Base-by-base conservation (phyloP, 176 grass and related monocot species). In the Oryza coarctata region DNA sequence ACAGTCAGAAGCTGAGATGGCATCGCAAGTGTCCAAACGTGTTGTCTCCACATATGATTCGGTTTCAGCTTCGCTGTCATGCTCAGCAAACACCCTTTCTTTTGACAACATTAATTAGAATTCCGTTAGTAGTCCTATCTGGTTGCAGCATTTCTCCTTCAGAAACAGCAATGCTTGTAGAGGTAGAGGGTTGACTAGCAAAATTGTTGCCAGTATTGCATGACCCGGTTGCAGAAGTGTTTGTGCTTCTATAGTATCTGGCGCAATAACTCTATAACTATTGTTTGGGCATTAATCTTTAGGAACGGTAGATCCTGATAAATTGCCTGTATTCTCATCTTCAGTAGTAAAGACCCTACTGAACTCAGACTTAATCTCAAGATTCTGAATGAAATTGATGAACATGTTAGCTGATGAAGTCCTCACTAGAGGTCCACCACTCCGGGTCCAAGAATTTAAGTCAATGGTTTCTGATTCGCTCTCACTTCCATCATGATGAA, bases 391-490 rank as follows among this genome's bases (percentile, higher is more conserved):
- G 47, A 91, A 98, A 82, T 32, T 88, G 70, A 95, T 89, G 76
- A 95, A 98, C 70, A 74, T 82, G 25, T 89, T 70, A 38, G 93
- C 92, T 68, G 96, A 98, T 18, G 87, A 44, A 65, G 93, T 98
- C 82, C 93, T 92, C 96, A 98, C 95, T 12, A 95, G 89, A 87
- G 90, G 93, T 3, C 96, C 96, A 32, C 96, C 96, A 83, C 65
- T 93, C 86, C 96, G 86, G 23, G 96, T 95, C 96, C 96, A 98
- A 70, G 89, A 98, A 73, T 95, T 95, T 45, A 98, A 65, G 78
- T 95, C 87, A 17, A 88, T 85, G 77, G 82, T 95, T 73, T 98
- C 96, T 44, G 96, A 95, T 83, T 98, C 96, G 0, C 93, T 95
- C 76, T 95, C 90, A 70, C 89, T 98, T 73, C 93, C 89, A 28